Conservation (phyloP, 23 red algal genomes). For the Cyanidioschyzon merolae region DNA sequence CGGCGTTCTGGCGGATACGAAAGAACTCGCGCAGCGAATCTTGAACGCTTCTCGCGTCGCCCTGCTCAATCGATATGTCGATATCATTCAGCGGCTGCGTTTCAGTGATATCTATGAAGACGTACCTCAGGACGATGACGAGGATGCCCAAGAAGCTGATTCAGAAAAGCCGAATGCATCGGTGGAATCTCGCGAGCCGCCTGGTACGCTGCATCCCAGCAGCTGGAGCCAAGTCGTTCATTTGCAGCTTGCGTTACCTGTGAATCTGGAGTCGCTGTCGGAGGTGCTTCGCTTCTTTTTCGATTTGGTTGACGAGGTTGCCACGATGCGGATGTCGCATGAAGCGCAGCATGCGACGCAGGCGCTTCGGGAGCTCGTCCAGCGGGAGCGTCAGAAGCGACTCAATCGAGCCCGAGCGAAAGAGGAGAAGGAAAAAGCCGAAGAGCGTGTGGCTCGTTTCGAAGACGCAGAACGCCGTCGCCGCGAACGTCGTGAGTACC, state of each 20-base stretch:
- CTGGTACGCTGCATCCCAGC: not conserved
- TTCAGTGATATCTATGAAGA: constrained; percentile 2
- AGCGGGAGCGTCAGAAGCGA: not conserved
- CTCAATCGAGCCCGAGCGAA: not conserved
- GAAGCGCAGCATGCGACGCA: not conserved
- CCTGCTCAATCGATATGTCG: not conserved
- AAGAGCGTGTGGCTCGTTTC: not conserved
- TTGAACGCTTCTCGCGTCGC: not conserved
- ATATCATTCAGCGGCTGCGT: not conserved
- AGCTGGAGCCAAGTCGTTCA: not conserved
- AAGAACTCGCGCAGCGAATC: not conserved
- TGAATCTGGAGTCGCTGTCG: not conserved
- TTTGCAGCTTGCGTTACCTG: not conserved
- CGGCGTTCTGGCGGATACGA: constrained; percentile 12
- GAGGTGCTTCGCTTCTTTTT: constrained; percentile 9
- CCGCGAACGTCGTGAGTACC: not conserved
- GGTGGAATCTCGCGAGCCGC: not conserved
- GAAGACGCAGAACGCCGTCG: not conserved
- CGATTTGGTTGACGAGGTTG: not conserved
- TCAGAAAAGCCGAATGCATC: not conserved
- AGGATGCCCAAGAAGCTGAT: not conserved
- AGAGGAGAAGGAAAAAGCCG: not conserved
- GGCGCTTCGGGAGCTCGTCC: not conserved
- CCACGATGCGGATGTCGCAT: not conserved
- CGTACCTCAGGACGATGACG: not conserved